Base-by-base conservation (phyloP, 2,329 filamentous ascomycete species). In the Claviceps fusiformis region DNA sequence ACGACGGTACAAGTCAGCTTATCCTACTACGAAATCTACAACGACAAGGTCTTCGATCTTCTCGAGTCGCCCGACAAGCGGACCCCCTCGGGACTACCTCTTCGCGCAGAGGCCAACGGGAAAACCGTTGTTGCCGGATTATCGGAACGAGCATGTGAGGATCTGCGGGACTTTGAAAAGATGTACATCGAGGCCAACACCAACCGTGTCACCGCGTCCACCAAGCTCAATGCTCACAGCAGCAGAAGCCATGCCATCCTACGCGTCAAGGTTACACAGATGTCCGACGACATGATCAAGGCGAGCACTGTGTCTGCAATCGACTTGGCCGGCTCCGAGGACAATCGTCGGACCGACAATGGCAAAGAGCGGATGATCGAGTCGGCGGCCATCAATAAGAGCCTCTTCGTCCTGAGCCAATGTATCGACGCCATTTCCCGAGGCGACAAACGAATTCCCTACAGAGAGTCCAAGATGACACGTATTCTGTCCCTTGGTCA, bases 321-420 rank as follows among this genome's bases (percentile, higher is more conserved):
- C 68, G 92, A 97, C 71, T 77, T 97, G 62, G 92, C 92, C 55
- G 92, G 92, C 45, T 96, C 91, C 1, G 93, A 97, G 70, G 92
- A 97, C 70, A 97, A 97, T 68, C 81, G 92, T 51, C 79, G 92
- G 52, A 97, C 92, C 0, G 92, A 95, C 53, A 97, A 97, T 68
- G 89, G 85, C 63, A 93, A 91, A 68, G 90, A 95, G 68, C 80
- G 92, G 31, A 76, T 97, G 67, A 81, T 95, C n/a, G 92, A 97
- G 70, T 95, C 90, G 44, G 90, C 92, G 0, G 92, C 89, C 64
- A 97, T 97, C 75, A 97, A 97, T 78, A 97, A 96, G 73, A 95
- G 89, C 59, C 76, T 97, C 7, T 97, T 97, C 64, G 91, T 96
- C 19, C 74, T 97, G 51, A 92, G 89, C 47, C 90, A 95, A 68